Percentiles rank a stretch among this genome's conserved stretches.
These are phyloP conservation scores for Brassica incana DNA, from an alignment of 345 rosid genomes.

Conservation along the genomic window DNA sequence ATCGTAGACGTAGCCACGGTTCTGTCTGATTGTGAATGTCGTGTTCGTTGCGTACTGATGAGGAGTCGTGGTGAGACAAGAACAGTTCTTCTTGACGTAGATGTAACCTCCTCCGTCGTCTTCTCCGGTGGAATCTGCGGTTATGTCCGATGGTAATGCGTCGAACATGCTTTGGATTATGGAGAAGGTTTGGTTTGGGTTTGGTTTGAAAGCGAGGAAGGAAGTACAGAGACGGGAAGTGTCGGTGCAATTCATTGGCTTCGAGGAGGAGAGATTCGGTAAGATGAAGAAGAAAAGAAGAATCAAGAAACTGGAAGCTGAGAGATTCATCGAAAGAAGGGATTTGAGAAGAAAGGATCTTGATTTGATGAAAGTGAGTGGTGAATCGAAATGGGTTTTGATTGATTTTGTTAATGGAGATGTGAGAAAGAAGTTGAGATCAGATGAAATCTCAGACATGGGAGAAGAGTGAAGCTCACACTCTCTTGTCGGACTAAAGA, in stretches of 20 bases:
- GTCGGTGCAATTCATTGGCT: constrained; percentile 84
- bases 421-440: constrained; percentile 12
- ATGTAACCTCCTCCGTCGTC: constrained; percentile 44
- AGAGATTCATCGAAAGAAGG: constrained; percentile 43
- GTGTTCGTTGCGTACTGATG: constrained; percentile 71
- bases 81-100: constrained; percentile 82
- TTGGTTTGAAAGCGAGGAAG: constrained; percentile 79
- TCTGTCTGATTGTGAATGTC: constrained; percentile 73
- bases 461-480: constrained; percentile 41
- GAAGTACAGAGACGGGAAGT: constrained; percentile 77
- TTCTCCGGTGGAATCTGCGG: constrained; percentile 45
- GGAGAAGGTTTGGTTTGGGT: constrained; percentile 53
- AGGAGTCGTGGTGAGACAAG: constrained; percentile 61
- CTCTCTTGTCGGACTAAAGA: constrained; percentile 34
- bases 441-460: constrained; percentile 32
- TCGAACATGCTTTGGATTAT: constrained; percentile 96
- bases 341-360: neutral
- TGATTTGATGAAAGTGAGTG: neutral
- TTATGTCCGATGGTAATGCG: constrained; percentile 61
- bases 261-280: constrained; percentile 41
- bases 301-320: constrained; percentile 29
- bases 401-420: constrained; percentile 22
- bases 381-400: constrained; percentile 25
- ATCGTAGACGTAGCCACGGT: constrained; percentile 57
- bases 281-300: constrained; percentile 17